These are phyloP conservation scores for Babjeviella inositovora DNA, from an alignment of 805 yeast species.

Conservation along the genomic window DNA sequence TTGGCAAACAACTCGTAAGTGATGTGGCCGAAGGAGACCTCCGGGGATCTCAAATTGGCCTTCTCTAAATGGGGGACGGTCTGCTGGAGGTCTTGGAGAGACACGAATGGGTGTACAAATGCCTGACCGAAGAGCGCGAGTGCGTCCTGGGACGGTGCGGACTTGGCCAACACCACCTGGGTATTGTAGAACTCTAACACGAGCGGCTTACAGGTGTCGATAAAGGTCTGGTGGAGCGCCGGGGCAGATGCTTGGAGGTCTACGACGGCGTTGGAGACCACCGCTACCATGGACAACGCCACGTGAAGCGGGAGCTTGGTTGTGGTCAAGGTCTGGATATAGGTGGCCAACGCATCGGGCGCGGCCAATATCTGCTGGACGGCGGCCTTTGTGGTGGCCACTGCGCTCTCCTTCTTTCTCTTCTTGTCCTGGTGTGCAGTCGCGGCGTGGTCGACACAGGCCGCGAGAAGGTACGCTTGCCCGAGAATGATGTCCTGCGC, in stretches of 20 bases:
- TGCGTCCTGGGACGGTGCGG: slow-evolving; percentile 16
- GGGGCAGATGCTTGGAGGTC: slow-evolving; percentile 2
- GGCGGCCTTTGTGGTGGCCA: slow-evolving; percentile 10
- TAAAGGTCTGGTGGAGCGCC: not conserved
- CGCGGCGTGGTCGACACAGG: slow-evolving; percentile 13
- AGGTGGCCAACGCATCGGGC: slow-evolving; percentile 4
- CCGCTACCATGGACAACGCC: not conserved
- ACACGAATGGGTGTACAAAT: slow-evolving; percentile 25
- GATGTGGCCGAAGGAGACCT: slow-evolving; percentile 39
- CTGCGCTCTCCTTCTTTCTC: slow-evolving; percentile 5
- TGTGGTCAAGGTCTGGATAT: slow-evolving; percentile 1
- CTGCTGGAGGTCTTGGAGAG: slow-evolving; percentile 16
- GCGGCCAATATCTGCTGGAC: slow-evolving; percentile 7
- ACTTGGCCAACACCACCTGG: slow-evolving; percentile 27
- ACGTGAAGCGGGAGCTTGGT: not conserved
- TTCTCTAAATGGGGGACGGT: slow-evolving; percentile 56
- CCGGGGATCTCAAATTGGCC: slow-evolving; percentile 67
- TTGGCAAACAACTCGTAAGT: slow-evolving; percentile 29
- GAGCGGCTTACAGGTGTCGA: not conserved
- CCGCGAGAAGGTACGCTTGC: slow-evolving; percentile 20
- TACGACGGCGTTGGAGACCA: not conserved
- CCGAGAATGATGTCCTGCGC: slow-evolving; percentile 8
- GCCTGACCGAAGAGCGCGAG: slow-evolving; percentile 21
- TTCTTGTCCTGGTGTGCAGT: slow-evolving; percentile 1
- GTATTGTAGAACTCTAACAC: slow-evolving; percentile 13